Percentiles rank a stretch among this genome's conserved stretches.
These are phyloP conservation scores for Cicer judaicum DNA, from an alignment of 306 rosid species.

Conservation along the genomic window DNA sequence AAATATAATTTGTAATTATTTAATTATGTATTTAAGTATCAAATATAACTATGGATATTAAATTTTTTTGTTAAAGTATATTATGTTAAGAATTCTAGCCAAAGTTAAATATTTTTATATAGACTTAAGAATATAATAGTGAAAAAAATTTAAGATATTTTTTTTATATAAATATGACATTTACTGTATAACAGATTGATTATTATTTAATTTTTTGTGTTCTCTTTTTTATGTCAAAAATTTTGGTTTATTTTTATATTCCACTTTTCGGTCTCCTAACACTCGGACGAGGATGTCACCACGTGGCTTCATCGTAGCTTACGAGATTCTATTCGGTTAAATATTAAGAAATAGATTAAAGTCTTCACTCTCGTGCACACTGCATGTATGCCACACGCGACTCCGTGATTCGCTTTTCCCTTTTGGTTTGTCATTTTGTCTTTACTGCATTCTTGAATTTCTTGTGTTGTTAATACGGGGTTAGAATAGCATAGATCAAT, in stretches of 20 bases:
- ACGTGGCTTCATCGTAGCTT: slow-evolving; percentile 65
- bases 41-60: too few relatives aligned
- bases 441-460: not conserved
- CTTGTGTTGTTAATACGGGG: not conserved
- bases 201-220: too few relatives aligned
- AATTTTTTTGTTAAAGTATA: too few relatives aligned
- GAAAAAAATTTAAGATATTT: too few relatives aligned
- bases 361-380: not conserved
- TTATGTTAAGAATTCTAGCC: too few relatives aligned
- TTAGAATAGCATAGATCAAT: too few relatives aligned
- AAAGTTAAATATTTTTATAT: too few relatives aligned
- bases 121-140: too few relatives aligned
- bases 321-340: slow-evolving; percentile 36
- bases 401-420: not conserved
- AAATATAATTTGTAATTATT: too few relatives aligned
- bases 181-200: too few relatives aligned
- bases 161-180: too few relatives aligned
- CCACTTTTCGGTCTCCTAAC: slow-evolving; percentile 27
- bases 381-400: slow-evolving; percentile 35
- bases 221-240: not conserved
- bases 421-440: slow-evolving; percentile 9
- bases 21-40: too few relatives aligned
- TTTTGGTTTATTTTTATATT: not conserved
- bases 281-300: slow-evolving; percentile 47
- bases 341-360: not conserved